phyloP scores from a whole-genome alignment of 345 rosid genomes.

The Linum usitatissimum region DNA sequence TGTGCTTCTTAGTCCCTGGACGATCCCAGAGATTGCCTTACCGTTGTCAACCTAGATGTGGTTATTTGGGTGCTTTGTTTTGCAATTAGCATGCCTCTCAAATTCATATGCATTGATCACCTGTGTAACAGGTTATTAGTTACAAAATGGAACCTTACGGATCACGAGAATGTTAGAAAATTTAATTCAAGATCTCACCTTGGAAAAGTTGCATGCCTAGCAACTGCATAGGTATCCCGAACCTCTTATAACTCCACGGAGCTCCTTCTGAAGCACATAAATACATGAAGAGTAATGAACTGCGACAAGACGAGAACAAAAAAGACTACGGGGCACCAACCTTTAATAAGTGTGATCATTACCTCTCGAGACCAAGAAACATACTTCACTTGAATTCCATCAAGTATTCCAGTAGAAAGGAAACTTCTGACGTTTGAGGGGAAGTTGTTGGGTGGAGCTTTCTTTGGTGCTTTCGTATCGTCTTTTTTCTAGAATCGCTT shows the following conservation, averaged over 20 bases:
- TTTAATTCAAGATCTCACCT: conserved; percentile 22
- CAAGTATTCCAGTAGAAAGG: conserved; percentile 62
- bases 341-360: conserved; percentile 8
- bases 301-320: not conserved
- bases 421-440: conserved; percentile 63
- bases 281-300: conserved; percentile 2
- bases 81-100: conserved; percentile 54
- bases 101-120: conserved; percentile 46
- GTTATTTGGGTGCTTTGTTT: conserved; percentile 51
- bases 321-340: not conserved
- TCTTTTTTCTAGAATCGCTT: conserved; percentile 23
- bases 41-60: conserved; percentile 55
- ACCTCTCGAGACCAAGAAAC: conserved; percentile 65
- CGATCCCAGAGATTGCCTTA: conserved; percentile 47
- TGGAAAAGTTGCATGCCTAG: conserved; percentile 37
- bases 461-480: conserved; percentile 30
- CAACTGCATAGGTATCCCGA: conserved; percentile 51
- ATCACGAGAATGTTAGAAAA: conserved; percentile 1
- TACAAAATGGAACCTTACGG: not conserved
- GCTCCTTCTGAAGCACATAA: conserved; percentile 37
- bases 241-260: conserved; percentile 38
- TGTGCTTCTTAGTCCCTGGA: conserved; percentile 50
- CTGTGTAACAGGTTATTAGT: conserved; percentile 14
- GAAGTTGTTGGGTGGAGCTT: conserved; percentile 39
- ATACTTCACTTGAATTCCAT: conserved; percentile 55